phyloP scores from a whole-genome alignment of 106 monocot genomes.

The Dendrobium officinale region DNA sequence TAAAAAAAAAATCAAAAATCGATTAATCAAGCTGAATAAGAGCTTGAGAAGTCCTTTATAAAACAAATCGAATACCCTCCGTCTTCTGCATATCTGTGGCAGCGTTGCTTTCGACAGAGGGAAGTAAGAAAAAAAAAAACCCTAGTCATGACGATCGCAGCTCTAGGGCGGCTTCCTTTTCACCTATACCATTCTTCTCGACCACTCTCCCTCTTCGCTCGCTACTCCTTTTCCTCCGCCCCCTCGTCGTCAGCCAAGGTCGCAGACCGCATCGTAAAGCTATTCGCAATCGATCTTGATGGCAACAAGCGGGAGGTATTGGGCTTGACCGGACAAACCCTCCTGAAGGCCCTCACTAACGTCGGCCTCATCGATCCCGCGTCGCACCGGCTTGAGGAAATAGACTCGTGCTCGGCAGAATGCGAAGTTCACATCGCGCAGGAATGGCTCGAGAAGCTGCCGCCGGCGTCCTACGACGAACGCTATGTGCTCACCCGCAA shows the following conservation, averaged over 20 bases:
- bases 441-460: slow-evolving; percentile 86
- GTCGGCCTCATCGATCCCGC: slow-evolving; percentile 73
- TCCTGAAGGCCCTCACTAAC: slow-evolving; percentile 65
- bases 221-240: slow-evolving; percentile 13
- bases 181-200: slow-evolving; percentile 9
- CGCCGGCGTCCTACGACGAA: slow-evolving; percentile 73
- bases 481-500: slow-evolving; percentile 58
- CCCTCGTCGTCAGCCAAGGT: slow-evolving; percentile 55
- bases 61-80: too few species aligned
- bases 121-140: neutral
- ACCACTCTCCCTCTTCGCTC: slow-evolving; percentile 7
- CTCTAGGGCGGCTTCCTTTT: slow-evolving; percentile 39
- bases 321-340: slow-evolving; percentile 75
- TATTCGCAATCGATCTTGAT: slow-evolving; percentile 73
- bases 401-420: slow-evolving; percentile 89
- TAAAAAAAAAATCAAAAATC: too few species aligned
- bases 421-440: slow-evolving; percentile 93
- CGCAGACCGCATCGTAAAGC: slow-evolving; percentile 78
- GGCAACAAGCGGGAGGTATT: slow-evolving; percentile 61
- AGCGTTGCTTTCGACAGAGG: too few species aligned
- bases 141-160: slow-evolving; percentile 49
- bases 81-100: too few species aligned
- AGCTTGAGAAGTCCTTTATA: too few species aligned
- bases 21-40: too few species aligned
- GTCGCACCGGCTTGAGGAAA: slow-evolving; percentile 91